Conservation (phyloP, 441 rosid species). For the Lepidium campestre region DNA sequence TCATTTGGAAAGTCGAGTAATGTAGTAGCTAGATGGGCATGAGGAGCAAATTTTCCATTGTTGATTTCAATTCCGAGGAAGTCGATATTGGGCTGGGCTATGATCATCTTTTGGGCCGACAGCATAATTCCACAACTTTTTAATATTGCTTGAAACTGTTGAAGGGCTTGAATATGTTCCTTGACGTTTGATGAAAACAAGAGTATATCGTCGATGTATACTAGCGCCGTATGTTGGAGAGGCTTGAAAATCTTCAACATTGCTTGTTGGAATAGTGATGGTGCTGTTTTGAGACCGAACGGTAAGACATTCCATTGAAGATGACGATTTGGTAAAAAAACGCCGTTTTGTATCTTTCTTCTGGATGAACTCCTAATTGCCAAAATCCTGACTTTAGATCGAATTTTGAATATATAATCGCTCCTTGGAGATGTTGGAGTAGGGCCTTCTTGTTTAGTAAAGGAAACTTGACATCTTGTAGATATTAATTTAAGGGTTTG, state of each 20-base stretch:
- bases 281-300: background rate
- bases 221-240: background rate
- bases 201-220: background rate
- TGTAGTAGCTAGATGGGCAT: background rate
- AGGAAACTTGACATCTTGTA: background rate
- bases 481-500: background rate
- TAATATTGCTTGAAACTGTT: accelerated
- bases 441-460: background rate
- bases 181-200: background rate
- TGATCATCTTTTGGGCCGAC: background rate
- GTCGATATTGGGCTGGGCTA: background rate
- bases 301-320: background rate
- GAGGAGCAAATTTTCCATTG: background rate
- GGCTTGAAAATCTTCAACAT: background rate
- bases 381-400: background rate
- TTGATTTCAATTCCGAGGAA: background rate
- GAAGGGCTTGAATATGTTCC: accelerated
- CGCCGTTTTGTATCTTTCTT: background rate
- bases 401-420: background rate
- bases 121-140: background rate
- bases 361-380: background rate
- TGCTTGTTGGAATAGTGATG: background rate
- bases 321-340: background rate
- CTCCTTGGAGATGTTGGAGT: background rate
- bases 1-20: background rate